Conservation (phyloP, 2,329 filamentous ascomycete genomes). For the Aspergillus tubingensis region DNA sequence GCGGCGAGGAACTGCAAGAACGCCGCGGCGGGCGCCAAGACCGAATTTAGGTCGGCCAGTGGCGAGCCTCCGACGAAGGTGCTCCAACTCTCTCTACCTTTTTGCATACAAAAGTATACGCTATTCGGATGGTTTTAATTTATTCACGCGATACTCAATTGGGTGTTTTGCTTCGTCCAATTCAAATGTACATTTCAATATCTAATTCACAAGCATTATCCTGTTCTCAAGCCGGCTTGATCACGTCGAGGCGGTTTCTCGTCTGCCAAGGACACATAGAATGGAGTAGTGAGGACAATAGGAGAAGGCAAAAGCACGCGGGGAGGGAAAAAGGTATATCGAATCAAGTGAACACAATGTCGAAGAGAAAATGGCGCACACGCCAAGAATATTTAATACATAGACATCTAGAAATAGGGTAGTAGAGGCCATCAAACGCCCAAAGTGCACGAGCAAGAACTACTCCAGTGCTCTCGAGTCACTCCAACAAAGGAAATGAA, state of each 20-base stretch:
- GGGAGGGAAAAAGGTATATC: conserved; percentile 9
- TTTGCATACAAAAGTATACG: not conserved
- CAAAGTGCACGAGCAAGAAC: conserved; percentile 13
- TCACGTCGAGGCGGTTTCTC: conserved; percentile 21
- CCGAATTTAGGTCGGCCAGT: not conserved
- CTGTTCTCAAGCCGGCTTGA: conserved; percentile 31
- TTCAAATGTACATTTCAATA: conserved; percentile 15
- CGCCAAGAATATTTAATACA: conserved; percentile 6
- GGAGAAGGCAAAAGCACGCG: conserved; percentile 16
- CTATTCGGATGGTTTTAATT: not conserved
- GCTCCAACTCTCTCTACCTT: not conserved
- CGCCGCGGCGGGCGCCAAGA: not conserved
- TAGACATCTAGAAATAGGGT: conserved; percentile 15
- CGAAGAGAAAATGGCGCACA: not conserved
- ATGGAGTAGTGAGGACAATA: conserved; percentile 3
- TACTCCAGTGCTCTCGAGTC: conserved; percentile 9
- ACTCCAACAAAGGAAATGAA: conserved; percentile 18
- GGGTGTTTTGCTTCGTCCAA: not conserved
- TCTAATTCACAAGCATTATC: conserved; percentile 26
- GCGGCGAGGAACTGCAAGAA: not conserved
- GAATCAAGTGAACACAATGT: conserved; percentile 11
- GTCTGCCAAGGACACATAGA: conserved; percentile 16
- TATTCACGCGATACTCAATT: not conserved
- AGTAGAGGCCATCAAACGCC: conserved; percentile 16
- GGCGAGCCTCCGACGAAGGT: not conserved